Conservation (phyloP, 257 asterid genomes). For the Asclepias syriaca region DNA sequence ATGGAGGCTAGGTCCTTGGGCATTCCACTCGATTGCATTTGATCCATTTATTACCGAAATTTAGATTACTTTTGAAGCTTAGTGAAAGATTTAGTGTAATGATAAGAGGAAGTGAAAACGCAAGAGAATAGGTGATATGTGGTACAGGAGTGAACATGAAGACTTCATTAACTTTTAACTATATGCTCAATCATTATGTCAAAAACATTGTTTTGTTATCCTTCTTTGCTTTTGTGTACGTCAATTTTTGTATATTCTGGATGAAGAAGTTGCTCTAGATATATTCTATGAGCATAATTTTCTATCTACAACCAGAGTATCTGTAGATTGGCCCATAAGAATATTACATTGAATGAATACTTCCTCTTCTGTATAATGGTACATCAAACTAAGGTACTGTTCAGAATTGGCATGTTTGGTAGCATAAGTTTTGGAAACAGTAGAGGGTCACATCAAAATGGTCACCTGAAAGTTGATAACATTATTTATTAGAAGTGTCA, state of each 20-base stretch:
- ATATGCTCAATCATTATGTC: background rate
- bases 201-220: background rate
- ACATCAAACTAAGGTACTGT: background rate
- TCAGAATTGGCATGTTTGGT: background rate
- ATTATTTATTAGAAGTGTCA: background rate
- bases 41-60: background rate
- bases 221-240: background rate
- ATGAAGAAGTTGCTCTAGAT: background rate
- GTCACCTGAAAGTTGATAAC: background rate
- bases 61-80: background rate
- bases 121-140: background rate
- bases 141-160: constrained; percentile 4
- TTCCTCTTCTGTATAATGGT: background rate
- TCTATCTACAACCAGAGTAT: background rate
- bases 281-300: background rate
- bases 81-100: background rate
- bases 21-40: background rate
- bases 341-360: background rate
- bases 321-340: too few species aligned
- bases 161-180: background rate
- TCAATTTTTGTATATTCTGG: background rate
- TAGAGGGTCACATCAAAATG: background rate
- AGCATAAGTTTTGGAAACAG: background rate
- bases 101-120: background rate
- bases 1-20: background rate